phyloP scores from a whole-genome alignment of 2,329 filamentous ascomycete genomes.

The Aspergillaceae sp. region DNA sequence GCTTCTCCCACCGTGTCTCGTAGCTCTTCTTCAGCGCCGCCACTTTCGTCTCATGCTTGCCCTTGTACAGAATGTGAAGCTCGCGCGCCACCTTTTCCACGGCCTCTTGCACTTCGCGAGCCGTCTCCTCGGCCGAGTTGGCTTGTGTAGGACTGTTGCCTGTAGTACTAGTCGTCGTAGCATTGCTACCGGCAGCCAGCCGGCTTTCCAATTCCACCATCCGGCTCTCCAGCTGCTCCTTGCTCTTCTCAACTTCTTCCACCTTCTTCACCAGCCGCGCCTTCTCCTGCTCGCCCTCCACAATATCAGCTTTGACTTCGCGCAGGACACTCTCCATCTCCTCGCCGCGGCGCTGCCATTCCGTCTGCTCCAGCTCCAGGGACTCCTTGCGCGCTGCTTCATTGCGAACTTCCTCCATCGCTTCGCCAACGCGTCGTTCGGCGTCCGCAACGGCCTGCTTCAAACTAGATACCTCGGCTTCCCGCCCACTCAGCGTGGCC shows the following conservation, averaged over 20 bases:
- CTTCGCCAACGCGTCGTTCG: constrained; percentile 82
- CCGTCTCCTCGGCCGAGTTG: constrained; percentile 40
- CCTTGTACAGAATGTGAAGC: constrained; percentile 86
- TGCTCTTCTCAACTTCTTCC: constrained; percentile 62
- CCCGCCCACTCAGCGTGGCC: constrained; percentile 82
- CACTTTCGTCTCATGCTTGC: constrained; percentile 95
- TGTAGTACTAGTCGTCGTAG: constrained; percentile 23
- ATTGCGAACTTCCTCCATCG: constrained; percentile 73
- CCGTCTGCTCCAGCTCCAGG: constrained; percentile 63
- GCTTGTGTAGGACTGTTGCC: constrained; percentile 17
- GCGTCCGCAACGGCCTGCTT: constrained; percentile 84
- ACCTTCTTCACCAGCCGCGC: constrained; percentile 68
- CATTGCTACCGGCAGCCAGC: constrained; percentile 27
- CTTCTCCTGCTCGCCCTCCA: constrained; percentile 67
- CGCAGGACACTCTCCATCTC: constrained; percentile 78
- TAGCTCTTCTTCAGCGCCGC: constrained; percentile 74
- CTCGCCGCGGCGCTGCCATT: constrained; percentile 74
- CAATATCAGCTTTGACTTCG: constrained; percentile 73
- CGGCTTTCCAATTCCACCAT: constrained; percentile 41
- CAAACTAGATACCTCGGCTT: constrained; percentile 79
- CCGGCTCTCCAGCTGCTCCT: constrained; percentile 38
- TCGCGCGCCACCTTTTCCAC: constrained; percentile 91
- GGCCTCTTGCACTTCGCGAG: constrained; percentile 67
- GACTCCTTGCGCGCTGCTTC: constrained; percentile 63
- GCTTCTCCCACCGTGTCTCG: constrained; percentile 83